Evolutionary conservation across 73 alveolate genomes (phyloP).

Genomic region (Loxodes magnus): DNA sequence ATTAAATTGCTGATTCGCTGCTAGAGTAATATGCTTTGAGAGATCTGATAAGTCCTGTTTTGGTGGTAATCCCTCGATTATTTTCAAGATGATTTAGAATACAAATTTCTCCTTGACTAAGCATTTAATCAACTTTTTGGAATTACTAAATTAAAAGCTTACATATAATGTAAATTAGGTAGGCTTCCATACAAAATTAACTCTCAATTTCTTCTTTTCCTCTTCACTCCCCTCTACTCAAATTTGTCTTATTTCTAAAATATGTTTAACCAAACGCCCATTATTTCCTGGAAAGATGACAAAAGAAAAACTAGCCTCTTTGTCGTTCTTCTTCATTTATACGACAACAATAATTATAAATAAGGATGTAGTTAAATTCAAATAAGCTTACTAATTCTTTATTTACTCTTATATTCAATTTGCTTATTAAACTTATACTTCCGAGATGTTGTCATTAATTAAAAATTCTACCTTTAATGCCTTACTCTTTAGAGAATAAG

Average conservation of each 20-base stretch:
- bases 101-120: constrained; percentile 15
- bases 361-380: too few relatives aligned
- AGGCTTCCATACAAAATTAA: constrained; percentile 46
- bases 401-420: too few relatives aligned
- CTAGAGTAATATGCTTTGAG: constrained; percentile 28
- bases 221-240: constrained; percentile 43
- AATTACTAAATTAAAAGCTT: constrained; percentile 19
- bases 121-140: constrained; percentile 12
- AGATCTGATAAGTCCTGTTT: constrained; percentile 44
- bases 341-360: too few relatives aligned
- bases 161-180: constrained; percentile 22
- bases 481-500: too few relatives aligned
- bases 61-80: constrained; percentile 34
- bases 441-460: too few relatives aligned
- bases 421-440: too few relatives aligned
- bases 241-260: constrained; percentile 28
- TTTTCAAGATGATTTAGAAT: constrained; percentile 43
- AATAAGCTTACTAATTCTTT: too few relatives aligned
- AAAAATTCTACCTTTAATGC: too few relatives aligned
- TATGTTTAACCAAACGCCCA: constrained; percentile 25
- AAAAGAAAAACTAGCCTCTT: too few relatives aligned
- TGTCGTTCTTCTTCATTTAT: too few relatives aligned
- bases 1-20: constrained; percentile 26
- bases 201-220: constrained; percentile 18
- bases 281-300: constrained; percentile 46